Percentiles rank a stretch among this genome's conserved stretches.
Conservation (phyloP, 768 basidiomycete genomes). For the Tricholoma terreum region DNA sequence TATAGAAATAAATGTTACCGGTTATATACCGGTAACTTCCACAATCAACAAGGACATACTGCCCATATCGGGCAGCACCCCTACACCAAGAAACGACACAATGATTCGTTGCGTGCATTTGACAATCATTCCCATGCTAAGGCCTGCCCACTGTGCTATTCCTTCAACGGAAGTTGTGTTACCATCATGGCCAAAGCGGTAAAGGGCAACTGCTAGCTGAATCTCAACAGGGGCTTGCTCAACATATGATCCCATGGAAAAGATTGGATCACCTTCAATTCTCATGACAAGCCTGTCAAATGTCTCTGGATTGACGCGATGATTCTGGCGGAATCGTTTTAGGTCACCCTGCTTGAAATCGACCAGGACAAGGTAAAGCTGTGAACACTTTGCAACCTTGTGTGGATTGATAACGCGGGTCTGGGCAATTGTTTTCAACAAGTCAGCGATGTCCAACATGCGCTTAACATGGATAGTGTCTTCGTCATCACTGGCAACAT, state of each 20-base stretch:
- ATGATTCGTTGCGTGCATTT: slow-evolving; percentile 20
- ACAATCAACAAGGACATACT: too few relatives aligned
- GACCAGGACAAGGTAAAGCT: too few relatives aligned
- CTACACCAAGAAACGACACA: too few relatives aligned
- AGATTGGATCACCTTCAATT: background rate
- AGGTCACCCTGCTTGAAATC: slow-evolving; percentile 11
- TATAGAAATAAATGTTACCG: too few relatives aligned
- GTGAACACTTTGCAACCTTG: too few relatives aligned
- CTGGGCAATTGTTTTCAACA: slow-evolving; percentile 7
- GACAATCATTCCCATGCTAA: slow-evolving; percentile 28
- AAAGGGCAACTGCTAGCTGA: too few relatives aligned
- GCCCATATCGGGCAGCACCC: too few relatives aligned
- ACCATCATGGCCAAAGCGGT: slow-evolving; percentile 36
- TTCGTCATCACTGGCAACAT: background rate
- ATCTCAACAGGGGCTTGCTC: too few relatives aligned
- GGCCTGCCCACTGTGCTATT: slow-evolving; percentile 37
- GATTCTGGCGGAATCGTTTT: slow-evolving; percentile 14
- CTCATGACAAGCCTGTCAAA: slow-evolving; percentile 14
- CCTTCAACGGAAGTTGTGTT: slow-evolving; percentile 30
- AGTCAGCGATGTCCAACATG: slow-evolving; percentile 4
- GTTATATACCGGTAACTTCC: too few relatives aligned
- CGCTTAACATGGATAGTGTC: background rate
- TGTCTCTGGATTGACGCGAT: slow-evolving; percentile 21
- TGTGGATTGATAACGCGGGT: too few relatives aligned
- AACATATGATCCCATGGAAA: background rate